Evolutionary conservation across 2,329 filamentous ascomycete genomes (phyloP).

Genomic region (Cladosporium colombiae): DNA sequence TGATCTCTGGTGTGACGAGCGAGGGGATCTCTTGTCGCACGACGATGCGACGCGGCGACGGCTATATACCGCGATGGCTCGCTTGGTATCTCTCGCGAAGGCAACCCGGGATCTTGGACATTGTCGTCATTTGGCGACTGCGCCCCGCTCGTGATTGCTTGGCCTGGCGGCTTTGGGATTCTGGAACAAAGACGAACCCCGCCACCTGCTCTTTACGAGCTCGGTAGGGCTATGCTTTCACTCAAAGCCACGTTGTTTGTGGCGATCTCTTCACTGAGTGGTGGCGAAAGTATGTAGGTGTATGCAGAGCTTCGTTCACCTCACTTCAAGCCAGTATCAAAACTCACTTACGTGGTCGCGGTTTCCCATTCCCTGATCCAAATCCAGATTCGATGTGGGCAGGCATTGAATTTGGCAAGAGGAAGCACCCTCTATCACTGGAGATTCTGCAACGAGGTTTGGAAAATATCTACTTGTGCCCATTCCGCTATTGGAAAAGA

Average conservation of each 20-base stretch:
- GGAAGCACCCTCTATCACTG: not conserved
- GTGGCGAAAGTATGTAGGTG: not conserved
- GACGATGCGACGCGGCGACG: not conserved
- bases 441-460: not conserved
- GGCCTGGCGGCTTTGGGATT: not conserved
- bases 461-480: not conserved
- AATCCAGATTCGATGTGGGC: not conserved
- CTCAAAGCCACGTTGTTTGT: not conserved
- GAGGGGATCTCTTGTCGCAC: not conserved
- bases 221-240: not conserved
- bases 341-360: not conserved
- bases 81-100: not conserved
- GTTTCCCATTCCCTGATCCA: not conserved
- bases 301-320: not conserved
- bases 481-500: not conserved
- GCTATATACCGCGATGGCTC: constrained; percentile 7
- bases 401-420: not conserved
- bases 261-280: not conserved
- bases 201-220: not conserved
- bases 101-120: not conserved
- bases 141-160: not conserved
- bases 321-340: not conserved
- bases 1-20: not conserved
- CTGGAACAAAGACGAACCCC: constrained; percentile 8
- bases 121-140: constrained; percentile 1